Evolutionary conservation across 176 grass and related monocot genomes (phyloP), one percentile per base, ranked within the genome.

Genomic region (Hordeum marinum): DNA sequence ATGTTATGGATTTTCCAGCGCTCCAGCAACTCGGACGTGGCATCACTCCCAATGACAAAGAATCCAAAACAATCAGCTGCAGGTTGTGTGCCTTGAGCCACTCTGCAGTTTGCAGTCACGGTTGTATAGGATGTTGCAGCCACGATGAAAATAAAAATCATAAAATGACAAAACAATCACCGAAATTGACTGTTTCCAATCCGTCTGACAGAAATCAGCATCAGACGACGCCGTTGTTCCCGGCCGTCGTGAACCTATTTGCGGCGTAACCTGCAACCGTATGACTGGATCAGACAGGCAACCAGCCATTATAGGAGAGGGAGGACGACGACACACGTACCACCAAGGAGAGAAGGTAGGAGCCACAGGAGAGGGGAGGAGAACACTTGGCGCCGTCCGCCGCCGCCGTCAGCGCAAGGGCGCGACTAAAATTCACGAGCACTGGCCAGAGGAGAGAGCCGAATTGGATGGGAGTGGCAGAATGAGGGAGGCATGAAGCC

Each of bases 1-100:
- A 86, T 84, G 40, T 94, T 94, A 64, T 85, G 94, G 64, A 94
- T 94, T 45, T 94, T 97, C 95, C 92, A 94, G 40, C 92, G 87
- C 76, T 97, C 92, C 45, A 94, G 83, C 35, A 92, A 90, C 92
- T 97, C 95, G n/a, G 71, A 88, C n/a, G 86, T 91, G 42, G 92
- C 88, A 76, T 90, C 92, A 79, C 92, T 97, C 95, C 91, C 93
- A 46, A 97, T 97, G 37, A 97, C 92, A 43, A 97, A 85, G 26
- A 97, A 94, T 79, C 68, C 95, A 50, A 14, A 2, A 50, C n/a
- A n/a, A n/a, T n/a, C 46, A 50, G 78, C 86, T 94, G 95, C 65
- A 97, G 82, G 80, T 94, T 91, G 20, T 88, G 90, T 7, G 90
- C 82, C 89, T 92, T 88, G 43, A 97, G 81, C 95, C 92, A 92